Evolutionary conservation across 768 basidiomycete genomes (phyloP), one percentile per base, ranked within the genome.

Genomic region (Trametes cubensis): DNA sequence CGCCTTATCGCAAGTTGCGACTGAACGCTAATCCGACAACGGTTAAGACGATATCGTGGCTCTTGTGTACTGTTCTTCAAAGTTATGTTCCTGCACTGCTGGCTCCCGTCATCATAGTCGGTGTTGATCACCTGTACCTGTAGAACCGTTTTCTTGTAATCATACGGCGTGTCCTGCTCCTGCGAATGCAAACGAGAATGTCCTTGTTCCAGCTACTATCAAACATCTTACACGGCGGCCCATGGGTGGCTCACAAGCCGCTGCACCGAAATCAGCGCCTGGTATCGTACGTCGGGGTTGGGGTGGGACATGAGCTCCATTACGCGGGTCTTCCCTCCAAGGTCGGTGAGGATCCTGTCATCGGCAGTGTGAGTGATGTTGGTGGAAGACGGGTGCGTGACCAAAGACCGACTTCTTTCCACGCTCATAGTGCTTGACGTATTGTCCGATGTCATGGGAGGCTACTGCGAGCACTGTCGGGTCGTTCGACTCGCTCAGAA

Each of bases 281-380:
- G 88, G 80, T 98, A 99, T 66, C 94, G 85, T 57, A 98, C 94
- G 69, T 98, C 91, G 21, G 90, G 79, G 72, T 94, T 86, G 34
- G 83, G 77, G 73, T 98, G 93, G 0, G 88, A 86, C 93, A 98
- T 95, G 54, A 99, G 82, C 70, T 94, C 90, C 92, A 94, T 94
- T 4, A 90, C 88, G 25, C 87, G 81, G 3, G 83, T 83, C 77
- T 99, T 99, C 3, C 86, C 97, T 45, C 92, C 90, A 34, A 95
- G 78, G 62, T 94, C 89, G 26, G 90, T 87, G 49, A 98, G 82
- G 40, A 86, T 77, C 71, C 94, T 95, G 68, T 1, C 38, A 44
- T 53, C 10, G 44, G 46, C 58, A 18, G 68, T 13, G 55, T 54
- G 44, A 65, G 60, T 26, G 17, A 42, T 34, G 50, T 23, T 55